Conservation (phyloP, 202 grass and related monocot species). For the Panicum hallii region DNA sequence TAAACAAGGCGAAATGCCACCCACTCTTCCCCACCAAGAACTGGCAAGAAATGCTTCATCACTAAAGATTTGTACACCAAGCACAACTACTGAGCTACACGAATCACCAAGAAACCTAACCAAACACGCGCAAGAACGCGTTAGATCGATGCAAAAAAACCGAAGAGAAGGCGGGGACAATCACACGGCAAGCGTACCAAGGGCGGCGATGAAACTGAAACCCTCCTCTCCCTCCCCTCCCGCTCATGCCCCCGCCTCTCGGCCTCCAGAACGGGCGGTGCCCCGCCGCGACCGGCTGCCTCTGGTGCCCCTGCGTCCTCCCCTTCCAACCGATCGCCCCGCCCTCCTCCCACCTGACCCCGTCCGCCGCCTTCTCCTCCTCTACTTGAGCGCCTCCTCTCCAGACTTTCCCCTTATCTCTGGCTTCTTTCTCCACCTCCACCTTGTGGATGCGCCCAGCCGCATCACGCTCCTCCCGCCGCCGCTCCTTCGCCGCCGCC, state of each 20-base stretch:
- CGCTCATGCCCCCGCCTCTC: constrained; percentile 30
- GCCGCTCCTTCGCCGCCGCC: constrained; percentile 8
- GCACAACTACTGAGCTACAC: background rate
- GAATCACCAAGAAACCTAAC: constrained; percentile 6
- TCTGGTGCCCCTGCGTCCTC: background rate
- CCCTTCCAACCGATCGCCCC: constrained; percentile 23
- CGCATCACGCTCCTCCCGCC: background rate
- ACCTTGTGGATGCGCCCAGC: background rate
- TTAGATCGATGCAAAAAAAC: background rate
- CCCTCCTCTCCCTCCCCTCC: constrained; percentile 34
- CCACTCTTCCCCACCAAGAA: constrained; percentile 10
- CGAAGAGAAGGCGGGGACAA: background rate
- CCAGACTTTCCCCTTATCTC: constrained; percentile 25
- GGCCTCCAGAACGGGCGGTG: constrained; percentile 34
- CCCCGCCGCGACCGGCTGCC: constrained; percentile 2
- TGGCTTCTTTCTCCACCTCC: constrained; percentile 9
- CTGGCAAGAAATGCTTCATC: constrained; percentile 3
- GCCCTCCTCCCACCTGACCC: background rate
- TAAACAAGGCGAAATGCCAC: constrained; percentile 3
- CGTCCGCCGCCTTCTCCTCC: background rate
- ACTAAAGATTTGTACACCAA: background rate
- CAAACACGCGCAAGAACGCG: background rate
- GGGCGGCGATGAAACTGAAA: constrained; percentile 47
- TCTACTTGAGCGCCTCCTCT: constrained; percentile 12
- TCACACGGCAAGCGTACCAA: constrained; percentile 37